These are phyloP conservation scores for Neurospora discreta DNA, from an alignment of 495 filamentous ascomycete species.

Conservation along the genomic window DNA sequence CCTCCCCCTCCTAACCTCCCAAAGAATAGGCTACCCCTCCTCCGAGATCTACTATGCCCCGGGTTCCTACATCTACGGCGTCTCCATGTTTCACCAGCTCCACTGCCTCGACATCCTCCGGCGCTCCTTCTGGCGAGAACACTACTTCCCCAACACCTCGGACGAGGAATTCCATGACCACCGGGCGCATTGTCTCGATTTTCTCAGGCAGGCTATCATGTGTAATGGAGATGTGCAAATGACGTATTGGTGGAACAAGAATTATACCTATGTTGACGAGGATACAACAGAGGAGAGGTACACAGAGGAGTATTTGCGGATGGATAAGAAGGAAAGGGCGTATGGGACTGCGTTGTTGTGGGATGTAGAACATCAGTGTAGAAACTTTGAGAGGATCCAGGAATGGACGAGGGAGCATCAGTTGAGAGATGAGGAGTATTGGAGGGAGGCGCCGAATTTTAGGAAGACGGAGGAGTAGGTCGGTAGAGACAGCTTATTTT, in stretches of 20 bases:
- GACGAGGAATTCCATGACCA: not conserved
- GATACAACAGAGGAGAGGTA: not conserved
- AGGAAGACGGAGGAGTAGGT: not conserved
- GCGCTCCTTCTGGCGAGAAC: not conserved
- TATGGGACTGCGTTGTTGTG: not conserved
- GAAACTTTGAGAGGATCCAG: not conserved
- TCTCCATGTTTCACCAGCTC: slow-evolving; percentile 17
- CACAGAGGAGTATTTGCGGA: not conserved
- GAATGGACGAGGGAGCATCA: not conserved
- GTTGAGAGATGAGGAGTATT: not conserved
- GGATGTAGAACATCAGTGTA: not conserved
- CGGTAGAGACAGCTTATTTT: not conserved
- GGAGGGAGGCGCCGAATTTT: not conserved
- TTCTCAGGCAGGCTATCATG: not conserved
- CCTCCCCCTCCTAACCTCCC: not conserved
- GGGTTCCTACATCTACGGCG: slow-evolving; percentile 1
- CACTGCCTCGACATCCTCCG: slow-evolving; percentile 11
- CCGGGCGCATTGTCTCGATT: not conserved
- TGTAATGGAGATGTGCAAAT: not conserved
- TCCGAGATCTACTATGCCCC: not conserved
- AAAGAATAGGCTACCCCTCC: not conserved
- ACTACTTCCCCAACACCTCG: not conserved
- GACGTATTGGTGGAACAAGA: not conserved
- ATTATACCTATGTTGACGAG: not conserved
- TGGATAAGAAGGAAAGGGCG: not conserved